A percentile compares a stretch with the other conserved stretches of the same genome.
Conservation (phyloP, 495 filamentous ascomycete species). For the Bombardia bombarda region DNA sequence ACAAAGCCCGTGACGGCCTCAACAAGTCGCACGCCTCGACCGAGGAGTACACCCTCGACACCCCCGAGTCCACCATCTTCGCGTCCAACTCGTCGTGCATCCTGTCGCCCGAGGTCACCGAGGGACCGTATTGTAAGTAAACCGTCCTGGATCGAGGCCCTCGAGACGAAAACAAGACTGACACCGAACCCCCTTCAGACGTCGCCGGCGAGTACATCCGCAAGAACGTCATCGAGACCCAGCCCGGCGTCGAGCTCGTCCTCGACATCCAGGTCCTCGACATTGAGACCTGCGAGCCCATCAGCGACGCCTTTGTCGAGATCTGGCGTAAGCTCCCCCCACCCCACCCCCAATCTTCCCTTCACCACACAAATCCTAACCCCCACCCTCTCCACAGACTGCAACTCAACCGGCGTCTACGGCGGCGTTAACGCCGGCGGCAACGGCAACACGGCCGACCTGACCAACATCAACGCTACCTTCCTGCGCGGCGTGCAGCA, state of each 20-base stretch:
- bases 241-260: slow-evolving; percentile 45
- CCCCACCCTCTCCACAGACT: not conserved
- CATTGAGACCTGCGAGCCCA: slow-evolving; percentile 45
- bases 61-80: slow-evolving; percentile 29
- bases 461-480: slow-evolving; percentile 31
- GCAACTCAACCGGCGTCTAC: slow-evolving; percentile 48
- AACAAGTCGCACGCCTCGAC: slow-evolving; percentile 7
- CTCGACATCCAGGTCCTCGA: slow-evolving; percentile 53
- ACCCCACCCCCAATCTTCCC: not conserved
- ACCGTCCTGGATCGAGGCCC: too few relatives aligned
- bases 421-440: slow-evolving; percentile 36
- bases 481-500: slow-evolving; percentile 44
- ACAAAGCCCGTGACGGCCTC: not conserved
- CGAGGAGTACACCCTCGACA: slow-evolving; percentile 6
- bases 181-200: slow-evolving; percentile 1
- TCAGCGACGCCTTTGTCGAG: slow-evolving; percentile 47
- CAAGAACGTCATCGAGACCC: slow-evolving; percentile 41
- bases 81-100: slow-evolving; percentile 42
- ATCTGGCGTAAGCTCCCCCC: slow-evolving; percentile 34
- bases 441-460: slow-evolving; percentile 8
- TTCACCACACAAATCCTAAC: not conserved
- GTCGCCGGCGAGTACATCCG: slow-evolving; percentile 37
- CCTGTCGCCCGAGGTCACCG: slow-evolving; percentile 46
- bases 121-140: slow-evolving; percentile 39
- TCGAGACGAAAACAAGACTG: not conserved